These are phyloP conservation scores for Colletotrichum acutatum DNA, from an alignment of 2,329 filamentous ascomycete genomes.

Conservation along the genomic window DNA sequence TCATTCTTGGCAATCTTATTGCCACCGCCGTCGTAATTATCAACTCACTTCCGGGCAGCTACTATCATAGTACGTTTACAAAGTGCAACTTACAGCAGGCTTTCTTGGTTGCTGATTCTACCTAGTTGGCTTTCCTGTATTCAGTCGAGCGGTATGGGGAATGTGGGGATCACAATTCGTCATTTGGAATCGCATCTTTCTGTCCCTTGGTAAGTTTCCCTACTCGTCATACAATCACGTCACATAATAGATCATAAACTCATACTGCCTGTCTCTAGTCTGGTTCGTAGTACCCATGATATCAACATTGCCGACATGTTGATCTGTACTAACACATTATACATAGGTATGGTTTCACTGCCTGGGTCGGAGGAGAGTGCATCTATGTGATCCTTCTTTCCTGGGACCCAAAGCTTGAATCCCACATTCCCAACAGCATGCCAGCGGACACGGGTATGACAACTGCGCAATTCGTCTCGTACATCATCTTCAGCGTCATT, in stretches of 20 bases:
- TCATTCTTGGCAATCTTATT: conserved; percentile 51
- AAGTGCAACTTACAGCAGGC: too few species aligned
- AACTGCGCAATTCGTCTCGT: conserved; percentile 54
- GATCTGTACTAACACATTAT: conserved; percentile 1
- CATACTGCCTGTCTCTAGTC: conserved; percentile 35
- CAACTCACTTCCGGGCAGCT: conserved; percentile 55
- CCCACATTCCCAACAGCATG: conserved; percentile 54
- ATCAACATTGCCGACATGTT: background rate
- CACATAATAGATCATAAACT: background rate
- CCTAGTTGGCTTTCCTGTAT: conserved; percentile 46
- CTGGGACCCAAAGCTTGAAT: conserved; percentile 55
- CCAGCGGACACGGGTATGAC: conserved; percentile 54
- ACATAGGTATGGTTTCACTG: conserved; percentile 54
- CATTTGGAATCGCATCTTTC: conserved; percentile 52
- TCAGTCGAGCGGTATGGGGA: conserved; percentile 46
- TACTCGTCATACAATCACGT: too few species aligned
- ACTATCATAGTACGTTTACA: conserved; percentile 50
- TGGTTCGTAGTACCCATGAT: conserved; percentile 33
- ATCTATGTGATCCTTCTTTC: conserved; percentile 58
- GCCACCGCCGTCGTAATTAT: conserved; percentile 52
- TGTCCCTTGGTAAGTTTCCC: conserved; percentile 49
- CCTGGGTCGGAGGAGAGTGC: conserved; percentile 59
- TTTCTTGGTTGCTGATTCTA: background rate
- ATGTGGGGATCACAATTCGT: conserved; percentile 41
- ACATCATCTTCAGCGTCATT: conserved; percentile 56